These are phyloP conservation scores for Paramecium pentaurelia DNA, from an alignment of 73 alveolate genomes.

Conservation along the genomic window DNA sequence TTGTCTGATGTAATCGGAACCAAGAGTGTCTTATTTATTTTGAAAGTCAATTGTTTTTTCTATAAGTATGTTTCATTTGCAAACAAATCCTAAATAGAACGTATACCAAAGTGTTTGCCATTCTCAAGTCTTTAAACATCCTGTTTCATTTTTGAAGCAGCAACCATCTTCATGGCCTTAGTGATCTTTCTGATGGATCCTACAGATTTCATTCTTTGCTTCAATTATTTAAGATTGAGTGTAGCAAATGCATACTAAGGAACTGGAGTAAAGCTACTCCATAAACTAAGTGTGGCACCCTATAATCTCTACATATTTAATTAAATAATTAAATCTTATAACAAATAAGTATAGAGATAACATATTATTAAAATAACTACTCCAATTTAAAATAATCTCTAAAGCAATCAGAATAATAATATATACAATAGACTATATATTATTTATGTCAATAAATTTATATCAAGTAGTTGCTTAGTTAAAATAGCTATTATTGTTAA, in stretches of 20 bases:
- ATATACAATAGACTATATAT: too few relatives aligned
- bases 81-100: constrained; percentile 76
- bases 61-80: constrained; percentile 79
- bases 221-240: constrained; percentile 73
- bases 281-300: constrained; percentile 12
- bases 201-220: constrained; percentile 84
- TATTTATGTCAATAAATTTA: background rate
- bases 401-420: background rate
- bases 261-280: constrained; percentile 39
- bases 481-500: background rate
- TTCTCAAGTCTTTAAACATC: constrained; percentile 73
- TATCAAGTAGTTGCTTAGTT: background rate
- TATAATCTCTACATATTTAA: constrained; percentile 29
- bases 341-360: background rate
- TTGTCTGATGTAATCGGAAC: constrained; percentile 86
- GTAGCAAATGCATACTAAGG: constrained; percentile 67
- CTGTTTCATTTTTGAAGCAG: constrained; percentile 86
- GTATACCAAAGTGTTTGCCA: constrained; percentile 78
- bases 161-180: constrained; percentile 96
- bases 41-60: constrained; percentile 70
- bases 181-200: constrained; percentile 84
- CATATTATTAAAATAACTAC: background rate
- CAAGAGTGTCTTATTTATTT: constrained; percentile 63
- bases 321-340: background rate
- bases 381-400: background rate